Base-by-base conservation (phyloP, 192 early-diverging fungal genomes). In the Thamnidium elegans region DNA sequence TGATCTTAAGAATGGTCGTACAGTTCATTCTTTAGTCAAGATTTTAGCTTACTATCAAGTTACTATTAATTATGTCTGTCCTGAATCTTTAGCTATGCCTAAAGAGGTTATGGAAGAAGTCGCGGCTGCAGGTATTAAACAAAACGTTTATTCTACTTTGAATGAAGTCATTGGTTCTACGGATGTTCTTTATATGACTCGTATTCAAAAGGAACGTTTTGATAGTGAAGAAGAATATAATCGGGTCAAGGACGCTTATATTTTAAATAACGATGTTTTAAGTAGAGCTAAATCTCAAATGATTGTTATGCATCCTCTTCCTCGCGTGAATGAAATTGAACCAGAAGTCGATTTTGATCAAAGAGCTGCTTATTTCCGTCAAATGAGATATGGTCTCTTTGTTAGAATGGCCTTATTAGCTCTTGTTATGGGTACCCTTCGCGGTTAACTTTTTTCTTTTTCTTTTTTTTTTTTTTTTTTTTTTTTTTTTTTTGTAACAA, bases 261-360 rank as follows among this genome's bases (percentile, higher is more conserved):
- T 97, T 51, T 86, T 99, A 65, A 94, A 90, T 78, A 95, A 94
- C 76, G 80, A 87, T 75, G 77, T 89, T 31, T 79, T 99, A 77
- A 80, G 81, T 74, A 86, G 85, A 67, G 93, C 93, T 63, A 98
- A 99, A 80, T 76, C 87, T 26, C 88, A 95, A 72, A 98, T 99
- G 97, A 90, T 98, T 71, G 89, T 99, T 44, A 96, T 99, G 95
- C 96, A 98, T 83, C 95, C 96, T 59, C 80, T 98, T 69, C 96
- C 96, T 10, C 86, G 96, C 70, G 88, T 97, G 23, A 84, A 87
- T 30, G 97, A 98, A 77, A 96, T 99, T 74, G 92, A 93, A 53
- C 92, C 91, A 42, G 96, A 99, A 73, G 96, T 99, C 23, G 97
- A 99, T 72, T 96, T 95, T 65, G 97, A 99, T 73, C 92, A 89